Conservation (phyloP, 2,329 filamentous ascomycete genomes). For the Ceratocystis harringtonii region DNA sequence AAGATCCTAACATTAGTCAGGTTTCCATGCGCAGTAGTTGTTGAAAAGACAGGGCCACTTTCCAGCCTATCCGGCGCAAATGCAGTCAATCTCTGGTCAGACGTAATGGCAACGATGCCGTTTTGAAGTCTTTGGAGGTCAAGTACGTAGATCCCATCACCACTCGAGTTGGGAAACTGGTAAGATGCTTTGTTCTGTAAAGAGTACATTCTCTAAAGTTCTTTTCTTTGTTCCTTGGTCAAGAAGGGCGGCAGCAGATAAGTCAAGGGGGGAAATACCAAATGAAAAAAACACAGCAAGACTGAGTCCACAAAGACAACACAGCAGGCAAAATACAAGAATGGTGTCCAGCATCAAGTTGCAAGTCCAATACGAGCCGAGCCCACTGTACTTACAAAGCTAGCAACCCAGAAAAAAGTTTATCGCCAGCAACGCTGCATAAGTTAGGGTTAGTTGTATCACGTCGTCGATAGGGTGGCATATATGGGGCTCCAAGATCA, state of each 20-base stretch:
- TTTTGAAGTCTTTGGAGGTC: slow-evolving; percentile 13
- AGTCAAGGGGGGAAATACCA: neutral
- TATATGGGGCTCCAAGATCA: too few relatives aligned
- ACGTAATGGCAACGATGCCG: slow-evolving; percentile 10
- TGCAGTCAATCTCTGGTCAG: slow-evolving; percentile 11
- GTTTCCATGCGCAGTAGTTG: slow-evolving; percentile 40
- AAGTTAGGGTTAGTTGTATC: too few relatives aligned
- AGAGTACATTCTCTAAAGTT: slow-evolving; percentile 10
- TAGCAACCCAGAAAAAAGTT: neutral
- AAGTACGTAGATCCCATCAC: slow-evolving; percentile 12
- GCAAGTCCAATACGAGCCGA: too few relatives aligned
- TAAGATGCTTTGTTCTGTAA: slow-evolving; percentile 15
- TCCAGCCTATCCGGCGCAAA: slow-evolving; percentile 27
- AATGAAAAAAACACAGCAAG: neutral
- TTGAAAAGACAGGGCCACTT: slow-evolving; percentile 29
- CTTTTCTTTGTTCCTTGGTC: neutral
- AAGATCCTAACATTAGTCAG: slow-evolving; percentile 47
- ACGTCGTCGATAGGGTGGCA: too few relatives aligned
- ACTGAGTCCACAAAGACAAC: neutral
- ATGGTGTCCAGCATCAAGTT: neutral
- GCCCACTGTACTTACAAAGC: too few relatives aligned
- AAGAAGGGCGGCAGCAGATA: neutral
- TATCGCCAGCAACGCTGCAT: neutral
- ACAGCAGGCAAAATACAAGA: neutral
- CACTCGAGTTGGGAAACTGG: slow-evolving; percentile 16